Evolutionary conservation across 2,329 filamentous ascomycete genomes (phyloP).

Genomic region (Aspergillus phoenicis): DNA sequence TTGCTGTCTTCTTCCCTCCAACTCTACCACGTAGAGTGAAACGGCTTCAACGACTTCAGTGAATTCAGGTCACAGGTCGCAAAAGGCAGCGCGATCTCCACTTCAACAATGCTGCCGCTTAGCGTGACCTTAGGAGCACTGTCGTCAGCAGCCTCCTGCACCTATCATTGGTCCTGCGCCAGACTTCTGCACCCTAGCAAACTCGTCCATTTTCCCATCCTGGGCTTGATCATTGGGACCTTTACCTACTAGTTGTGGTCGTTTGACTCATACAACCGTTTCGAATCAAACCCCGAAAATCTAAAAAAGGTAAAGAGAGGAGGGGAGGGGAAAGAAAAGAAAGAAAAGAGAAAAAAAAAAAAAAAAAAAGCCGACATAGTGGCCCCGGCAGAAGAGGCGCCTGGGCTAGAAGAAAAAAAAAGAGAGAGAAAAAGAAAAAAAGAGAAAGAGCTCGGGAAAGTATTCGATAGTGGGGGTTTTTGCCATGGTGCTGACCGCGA

Average conservation of each 20-base stretch:
- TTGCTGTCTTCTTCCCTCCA: too few relatives aligned
- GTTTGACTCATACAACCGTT: not conserved
- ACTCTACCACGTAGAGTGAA: too few relatives aligned
- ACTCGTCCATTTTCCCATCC: not conserved
- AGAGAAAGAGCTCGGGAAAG: not conserved
- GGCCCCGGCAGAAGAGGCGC: not conserved
- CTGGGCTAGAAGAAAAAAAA: not conserved
- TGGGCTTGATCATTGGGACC: not conserved
- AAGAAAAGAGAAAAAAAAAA: too few relatives aligned
- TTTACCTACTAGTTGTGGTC: not conserved
- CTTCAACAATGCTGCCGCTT: not conserved
- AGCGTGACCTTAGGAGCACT: not conserved
- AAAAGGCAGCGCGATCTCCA: not conserved
- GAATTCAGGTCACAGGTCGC: conserved; percentile 2
- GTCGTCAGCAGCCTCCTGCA: conserved; percentile 3
- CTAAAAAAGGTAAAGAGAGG: not conserved
- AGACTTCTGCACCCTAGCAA: not conserved
- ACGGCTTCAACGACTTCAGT: not conserved
- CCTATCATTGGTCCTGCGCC: not conserved
- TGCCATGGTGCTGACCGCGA: not conserved
- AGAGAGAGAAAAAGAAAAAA: not conserved
- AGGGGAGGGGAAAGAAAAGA: too few relatives aligned
- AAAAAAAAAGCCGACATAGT: too few relatives aligned
- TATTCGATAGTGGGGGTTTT: conserved; percentile 11
- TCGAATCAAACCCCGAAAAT: not conserved